A percentile compares a stretch with the other conserved stretches of the same genome.
Evolutionary conservation across 2,329 filamentous ascomycete species (phyloP).

Genomic region (Aspergillaceae sp.): DNA sequence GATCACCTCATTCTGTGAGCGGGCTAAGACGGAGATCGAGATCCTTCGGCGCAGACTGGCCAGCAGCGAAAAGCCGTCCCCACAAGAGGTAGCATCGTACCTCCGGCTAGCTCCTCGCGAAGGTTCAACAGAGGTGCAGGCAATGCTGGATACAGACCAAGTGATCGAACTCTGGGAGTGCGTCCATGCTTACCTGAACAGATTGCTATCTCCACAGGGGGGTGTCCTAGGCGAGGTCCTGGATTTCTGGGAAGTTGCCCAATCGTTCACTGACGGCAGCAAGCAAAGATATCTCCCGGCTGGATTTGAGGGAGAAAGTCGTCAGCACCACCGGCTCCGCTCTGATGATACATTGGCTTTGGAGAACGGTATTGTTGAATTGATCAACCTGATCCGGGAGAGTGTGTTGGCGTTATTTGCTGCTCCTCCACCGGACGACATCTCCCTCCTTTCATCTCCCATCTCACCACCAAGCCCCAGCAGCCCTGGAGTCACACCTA

Average conservation of each 20-base stretch:
- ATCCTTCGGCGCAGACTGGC: slow-evolving; percentile 75
- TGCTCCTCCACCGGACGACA: slow-evolving; percentile 80
- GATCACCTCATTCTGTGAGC: slow-evolving; percentile 69
- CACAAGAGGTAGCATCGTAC: slow-evolving; percentile 63
- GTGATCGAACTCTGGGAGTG: slow-evolving; percentile 92
- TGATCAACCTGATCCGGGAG: slow-evolving; percentile 76
- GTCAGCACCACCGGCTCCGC: slow-evolving; percentile 70
- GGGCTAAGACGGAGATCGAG: slow-evolving; percentile 87
- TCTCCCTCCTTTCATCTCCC: slow-evolving; percentile 79
- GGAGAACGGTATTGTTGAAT: slow-evolving; percentile 67
- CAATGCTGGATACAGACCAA: slow-evolving; percentile 66
- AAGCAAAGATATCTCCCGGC: slow-evolving; percentile 70
- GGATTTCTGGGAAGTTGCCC: slow-evolving; percentile 87
- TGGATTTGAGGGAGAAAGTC: slow-evolving; percentile 74
- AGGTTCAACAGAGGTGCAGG: slow-evolving; percentile 50
- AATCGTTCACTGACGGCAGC: slow-evolving; percentile 80
- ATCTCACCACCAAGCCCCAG: slow-evolving; percentile 57
- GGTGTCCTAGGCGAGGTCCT: slow-evolving; percentile 82
- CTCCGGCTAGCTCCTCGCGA: slow-evolving; percentile 65
- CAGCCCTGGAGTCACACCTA: slow-evolving; percentile 54
- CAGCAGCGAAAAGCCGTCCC: slow-evolving; percentile 60
- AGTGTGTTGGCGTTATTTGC: slow-evolving; percentile 74
- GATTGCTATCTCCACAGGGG: slow-evolving; percentile 62
- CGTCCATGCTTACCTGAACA: slow-evolving; percentile 63
- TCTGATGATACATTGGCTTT: slow-evolving; percentile 61